Evolutionary conservation across 306 rosid species (phyloP), one percentile per base, ranked within the genome.

Genomic region (Potentilla sterilis): DNA sequence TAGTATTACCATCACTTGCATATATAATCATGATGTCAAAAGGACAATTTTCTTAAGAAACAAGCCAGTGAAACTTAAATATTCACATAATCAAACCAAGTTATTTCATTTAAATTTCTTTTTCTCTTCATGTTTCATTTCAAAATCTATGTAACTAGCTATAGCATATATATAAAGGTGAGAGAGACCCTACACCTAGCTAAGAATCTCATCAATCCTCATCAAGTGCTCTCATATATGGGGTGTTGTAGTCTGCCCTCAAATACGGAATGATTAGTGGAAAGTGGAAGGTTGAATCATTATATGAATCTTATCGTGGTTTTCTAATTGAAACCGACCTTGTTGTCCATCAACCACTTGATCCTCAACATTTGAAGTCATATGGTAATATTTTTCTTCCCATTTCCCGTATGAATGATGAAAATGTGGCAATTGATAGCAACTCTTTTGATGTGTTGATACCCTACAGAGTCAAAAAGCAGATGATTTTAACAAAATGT

Each of bases 51-150:
- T 81, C 79, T 81, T 81, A 51, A 52, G 74, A 64, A 42, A 74
- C 82, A 86, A 61, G 84, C 77, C 22, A 24, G 16, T n/a, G 34
- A 19, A 75, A 59, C 67, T 67, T n/a, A n/a, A n/a, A n/a, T n/a
- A n/a, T n/a, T n/a, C n/a, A n/a, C n/a, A n/a, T n/a, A n/a, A n/a
- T n/a, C n/a, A n/a, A n/a, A n/a, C n/a, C n/a, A n/a, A n/a, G n/a
- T n/a, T n/a, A n/a, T n/a, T n/a, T n/a, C n/a, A n/a, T n/a, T n/a
- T n/a, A n/a, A n/a, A n/a, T n/a, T n/a, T n/a, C n/a, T n/a, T n/a
- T n/a, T n/a, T n/a, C n/a, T n/a, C 28, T 28, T 28, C 28, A 28
- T 28, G 28, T 28, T 28, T 28, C 28, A 28, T 28, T 28, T 28
- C 28, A 28, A 28, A 28, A 28, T 28, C 28, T 28, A 28, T 28